phyloP scores from a whole-genome alignment of 129 eudicot genomes.

The Ambrosia artemisiifolia region DNA sequence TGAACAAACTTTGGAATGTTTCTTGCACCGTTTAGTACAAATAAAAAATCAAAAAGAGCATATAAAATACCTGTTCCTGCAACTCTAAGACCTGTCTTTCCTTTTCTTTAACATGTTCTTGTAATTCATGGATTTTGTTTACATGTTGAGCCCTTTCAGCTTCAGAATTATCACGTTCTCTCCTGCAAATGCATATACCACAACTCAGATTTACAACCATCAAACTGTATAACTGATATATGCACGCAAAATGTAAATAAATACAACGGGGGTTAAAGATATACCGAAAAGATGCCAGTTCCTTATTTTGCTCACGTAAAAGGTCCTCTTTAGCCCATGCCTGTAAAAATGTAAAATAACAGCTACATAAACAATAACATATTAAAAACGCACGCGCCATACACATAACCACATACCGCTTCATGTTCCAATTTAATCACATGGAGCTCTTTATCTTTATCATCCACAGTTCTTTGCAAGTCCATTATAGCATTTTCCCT shows the following conservation, averaged over 20 bases:
- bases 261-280: background rate
- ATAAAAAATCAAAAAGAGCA: background rate
- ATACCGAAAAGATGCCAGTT: slow-evolving; percentile 68
- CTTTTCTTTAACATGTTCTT: slow-evolving; percentile 87
- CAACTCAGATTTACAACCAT: background rate
- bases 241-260: background rate
- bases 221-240: background rate
- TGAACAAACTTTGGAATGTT: background rate
- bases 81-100: slow-evolving; percentile 70
- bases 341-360: slow-evolving; percentile 33
- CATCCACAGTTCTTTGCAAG: slow-evolving; percentile 76
- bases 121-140: slow-evolving; percentile 85
- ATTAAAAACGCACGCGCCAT: background rate
- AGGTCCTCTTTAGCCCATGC: slow-evolving; percentile 99
- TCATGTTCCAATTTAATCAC: slow-evolving; percentile 74
- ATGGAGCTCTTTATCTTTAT: slow-evolving; percentile 74
- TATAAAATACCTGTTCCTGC: slow-evolving; percentile 76
- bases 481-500: slow-evolving; percentile 67
- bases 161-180: slow-evolving; percentile 82
- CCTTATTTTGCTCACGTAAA: slow-evolving; percentile 79
- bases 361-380: background rate
- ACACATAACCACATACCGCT: slow-evolving; percentile 43
- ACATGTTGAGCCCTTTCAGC: slow-evolving; percentile 87
- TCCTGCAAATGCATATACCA: slow-evolving; percentile 44
- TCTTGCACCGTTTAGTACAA: background rate